A percentile compares a stretch with the other conserved stretches of the same genome.
Conservation (phyloP, 2,329 filamentous ascomycete species). For the Huntiella decipiens region DNA sequence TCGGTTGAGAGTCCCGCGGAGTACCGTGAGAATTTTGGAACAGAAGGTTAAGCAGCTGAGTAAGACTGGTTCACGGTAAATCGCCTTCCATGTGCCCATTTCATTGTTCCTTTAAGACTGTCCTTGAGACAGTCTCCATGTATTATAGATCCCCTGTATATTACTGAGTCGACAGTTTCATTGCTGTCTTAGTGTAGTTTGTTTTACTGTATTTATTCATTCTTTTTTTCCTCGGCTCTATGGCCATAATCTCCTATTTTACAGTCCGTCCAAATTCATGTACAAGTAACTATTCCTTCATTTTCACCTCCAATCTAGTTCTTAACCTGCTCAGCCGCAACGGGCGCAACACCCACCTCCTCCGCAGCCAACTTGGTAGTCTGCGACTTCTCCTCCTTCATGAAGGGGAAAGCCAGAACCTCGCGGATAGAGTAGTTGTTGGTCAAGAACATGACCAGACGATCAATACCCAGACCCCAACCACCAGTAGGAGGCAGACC, state of each 20-base stretch:
- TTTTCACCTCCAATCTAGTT: constrained; percentile 8
- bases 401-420: constrained; percentile 90
- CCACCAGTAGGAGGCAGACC: constrained; percentile 85
- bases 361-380: constrained; percentile 38
- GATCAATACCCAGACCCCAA: constrained; percentile 92
- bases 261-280: neutral
- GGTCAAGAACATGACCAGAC: constrained; percentile 87
- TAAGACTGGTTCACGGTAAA: constrained; percentile 10
- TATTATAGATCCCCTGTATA: neutral
- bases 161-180: neutral
- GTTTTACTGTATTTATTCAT: constrained; percentile 1
- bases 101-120: too few species aligned
- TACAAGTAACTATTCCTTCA: neutral
- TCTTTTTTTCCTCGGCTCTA: constrained; percentile 3
- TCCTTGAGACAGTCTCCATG: too few species aligned
- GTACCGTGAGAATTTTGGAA: constrained; percentile 41
- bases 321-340: constrained; percentile 38
- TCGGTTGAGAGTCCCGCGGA: constrained; percentile 53
- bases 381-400: constrained; percentile 58
- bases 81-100: neutral
- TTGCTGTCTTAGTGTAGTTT: neutral
- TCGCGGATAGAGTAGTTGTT: constrained; percentile 90
- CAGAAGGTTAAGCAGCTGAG: constrained; percentile 20
- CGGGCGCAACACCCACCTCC: constrained; percentile 38
- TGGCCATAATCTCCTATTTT: constrained; percentile 10